Evolutionary conservation across 78 protist species (phyloP), one percentile per base, ranked within the genome.

Genomic region (Trichosphaerium sp.): DNA sequence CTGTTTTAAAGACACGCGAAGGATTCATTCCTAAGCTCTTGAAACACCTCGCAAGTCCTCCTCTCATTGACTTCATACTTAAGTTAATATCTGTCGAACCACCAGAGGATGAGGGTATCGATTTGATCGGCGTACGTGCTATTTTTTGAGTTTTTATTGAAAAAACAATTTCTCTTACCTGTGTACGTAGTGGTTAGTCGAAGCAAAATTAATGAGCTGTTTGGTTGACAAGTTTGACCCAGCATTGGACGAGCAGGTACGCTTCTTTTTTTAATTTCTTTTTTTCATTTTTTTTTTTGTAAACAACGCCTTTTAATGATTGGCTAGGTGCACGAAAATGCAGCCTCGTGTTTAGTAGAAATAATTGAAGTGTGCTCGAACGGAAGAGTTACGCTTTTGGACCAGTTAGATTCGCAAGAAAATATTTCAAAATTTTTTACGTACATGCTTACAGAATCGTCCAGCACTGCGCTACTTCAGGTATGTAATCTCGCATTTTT

Each of bases 41-140:
- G 42, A 28, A 43, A 23, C 87, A 74, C 39, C 60, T 81, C 47
- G 87, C 70, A 52, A 73, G 63, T 42, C 58, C 80, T 39, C 71
- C 79, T 61, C 48, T 81, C 29, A 75, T 74, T 39, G 87, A 81
- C 40, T 55, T 81, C 23, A 42, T 81, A 34, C 37, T 74, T 23
- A 69, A 68, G 77, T 69, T 81, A 8, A 72, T 66, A 31, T 59
- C 70, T 52, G 54, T 56, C 34, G 87, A 81, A 28, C 58, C 21
- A 12, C 60, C 34, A 51, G 87, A 79, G 57, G 81, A 74, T 26
- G 87, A 72, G 26, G 76, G 85, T 51, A 79, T 79, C 35, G 58
- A 64, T 26, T 78, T 71, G 65, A 43, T 59, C 25, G 4, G 31
- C 31, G 43, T 54, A 6, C 59, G 6, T 54, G 25, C 10, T 12